Conservation (phyloP, 1,284 basidiomycete genomes). For the Stygiomarasmius scandens region DNA sequence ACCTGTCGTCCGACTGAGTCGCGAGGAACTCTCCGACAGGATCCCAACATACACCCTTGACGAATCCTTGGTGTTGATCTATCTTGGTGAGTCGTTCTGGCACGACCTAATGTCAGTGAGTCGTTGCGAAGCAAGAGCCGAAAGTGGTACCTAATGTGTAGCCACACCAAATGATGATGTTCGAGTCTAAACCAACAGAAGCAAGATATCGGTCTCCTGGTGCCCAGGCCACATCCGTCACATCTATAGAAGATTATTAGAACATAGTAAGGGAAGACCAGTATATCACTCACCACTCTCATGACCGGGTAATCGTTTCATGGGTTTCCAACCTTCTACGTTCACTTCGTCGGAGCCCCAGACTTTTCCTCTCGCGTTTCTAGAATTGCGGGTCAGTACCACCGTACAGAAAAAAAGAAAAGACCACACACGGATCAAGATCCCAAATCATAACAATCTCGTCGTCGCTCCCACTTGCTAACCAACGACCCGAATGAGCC, state of each 20-base stretch:
- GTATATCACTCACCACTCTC: slow-evolving; percentile 69
- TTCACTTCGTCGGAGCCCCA: slow-evolving; percentile 94
- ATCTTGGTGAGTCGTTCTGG: slow-evolving; percentile 82
- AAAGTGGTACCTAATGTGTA: slow-evolving; percentile 73
- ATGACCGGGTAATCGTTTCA: slow-evolving; percentile 91
- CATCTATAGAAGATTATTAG: slow-evolving; percentile 59
- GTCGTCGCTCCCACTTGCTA: slow-evolving; percentile 97
- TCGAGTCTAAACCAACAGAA: slow-evolving; percentile 91
- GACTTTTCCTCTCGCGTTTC: slow-evolving; percentile 79
- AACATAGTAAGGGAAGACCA: not conserved
- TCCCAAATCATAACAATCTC: slow-evolving; percentile 97
- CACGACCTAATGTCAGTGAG: slow-evolving; percentile 2
- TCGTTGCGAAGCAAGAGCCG: not conserved
- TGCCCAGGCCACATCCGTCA: slow-evolving; percentile 95
- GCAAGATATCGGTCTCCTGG: slow-evolving; percentile 90
- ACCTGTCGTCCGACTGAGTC: slow-evolving; percentile 96
- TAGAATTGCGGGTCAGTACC: slow-evolving; percentile 30
- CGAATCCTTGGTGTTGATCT: slow-evolving; percentile 92
- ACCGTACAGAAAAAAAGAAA: not conserved
- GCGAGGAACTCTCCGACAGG: slow-evolving; percentile 96
- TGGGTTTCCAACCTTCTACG: slow-evolving; percentile 96
- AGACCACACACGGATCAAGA: slow-evolving; percentile 80
- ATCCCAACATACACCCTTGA: slow-evolving; percentile 99
- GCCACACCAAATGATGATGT: slow-evolving; percentile 93
- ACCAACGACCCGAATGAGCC: slow-evolving; percentile 92